These are phyloP conservation scores for Amanita jacksonii DNA, from an alignment of 768 basidiomycete species.

Conservation along the genomic window DNA sequence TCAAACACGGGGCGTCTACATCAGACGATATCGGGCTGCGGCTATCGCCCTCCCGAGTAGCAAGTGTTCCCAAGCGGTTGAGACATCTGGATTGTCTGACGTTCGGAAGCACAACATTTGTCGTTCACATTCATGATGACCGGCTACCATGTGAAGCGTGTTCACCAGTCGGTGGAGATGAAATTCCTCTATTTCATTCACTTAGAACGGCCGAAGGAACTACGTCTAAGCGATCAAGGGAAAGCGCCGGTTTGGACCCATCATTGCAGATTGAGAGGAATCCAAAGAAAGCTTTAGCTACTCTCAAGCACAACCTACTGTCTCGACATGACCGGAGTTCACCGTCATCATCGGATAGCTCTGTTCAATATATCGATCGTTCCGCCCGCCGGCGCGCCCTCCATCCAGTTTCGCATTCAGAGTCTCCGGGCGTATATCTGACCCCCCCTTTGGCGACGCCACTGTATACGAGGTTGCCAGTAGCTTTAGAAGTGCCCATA, in stretches of 20 bases:
- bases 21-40: constrained; percentile 30
- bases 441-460: constrained; percentile 7
- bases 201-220: constrained; percentile 16
- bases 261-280: constrained; percentile 28
- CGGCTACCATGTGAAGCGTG: constrained; percentile 56
- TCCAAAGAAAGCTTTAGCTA: constrained; percentile 55
- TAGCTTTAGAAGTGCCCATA: constrained; percentile 15
- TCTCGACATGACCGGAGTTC: constrained; percentile 31
- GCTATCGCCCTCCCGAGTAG: constrained; percentile 53
- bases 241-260: constrained; percentile 18
- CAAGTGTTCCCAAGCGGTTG: constrained; percentile 59
- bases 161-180: constrained; percentile 36
- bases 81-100: constrained; percentile 56
- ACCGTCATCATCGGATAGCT: constrained; percentile 12
- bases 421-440: constrained; percentile 39
- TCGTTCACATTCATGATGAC: constrained; percentile 59
- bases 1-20: constrained; percentile 25
- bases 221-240: constrained; percentile 20
- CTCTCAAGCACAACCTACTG: constrained; percentile 56
- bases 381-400: constrained; percentile 62
- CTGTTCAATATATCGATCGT: constrained; percentile 47
- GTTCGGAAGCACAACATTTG: constrained; percentile 63
- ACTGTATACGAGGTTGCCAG: constrained; percentile 9
- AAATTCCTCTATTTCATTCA: constrained; percentile 50
- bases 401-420: constrained; percentile 39